Conservation (phyloP, 768 basidiomycete genomes). For the Amanita thiersii region DNA sequence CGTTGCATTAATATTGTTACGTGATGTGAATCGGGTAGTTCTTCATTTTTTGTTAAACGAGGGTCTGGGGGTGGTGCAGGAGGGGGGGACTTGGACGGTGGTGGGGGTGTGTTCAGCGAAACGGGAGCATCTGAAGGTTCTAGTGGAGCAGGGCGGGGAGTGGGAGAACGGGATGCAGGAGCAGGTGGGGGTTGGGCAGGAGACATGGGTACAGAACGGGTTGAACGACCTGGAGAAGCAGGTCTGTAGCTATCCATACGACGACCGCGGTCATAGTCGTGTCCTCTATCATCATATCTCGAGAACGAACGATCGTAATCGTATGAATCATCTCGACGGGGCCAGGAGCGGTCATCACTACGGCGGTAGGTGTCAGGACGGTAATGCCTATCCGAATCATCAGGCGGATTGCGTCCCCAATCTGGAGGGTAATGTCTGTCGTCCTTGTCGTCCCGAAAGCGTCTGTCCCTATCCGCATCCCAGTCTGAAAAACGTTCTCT, state of each 20-base stretch:
- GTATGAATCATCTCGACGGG: constrained; percentile 19
- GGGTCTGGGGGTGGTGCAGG: constrained; percentile 24
- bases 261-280: constrained; percentile 15
- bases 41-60: constrained; percentile 19
- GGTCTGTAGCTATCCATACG: constrained; percentile 16
- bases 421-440: constrained; percentile 15
- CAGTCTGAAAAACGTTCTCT: constrained; percentile 15
- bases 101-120: constrained; percentile 16
- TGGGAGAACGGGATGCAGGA: constrained; percentile 12
- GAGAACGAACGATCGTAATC: constrained; percentile 3
- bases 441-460: constrained; percentile 17
- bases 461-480: constrained; percentile 10
- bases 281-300: constrained; percentile 12
- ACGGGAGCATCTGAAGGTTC: constrained; percentile 9
- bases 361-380: constrained; percentile 17
- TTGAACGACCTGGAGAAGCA: constrained; percentile 11
- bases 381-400: constrained; percentile 19
- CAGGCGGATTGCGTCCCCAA: not conserved
- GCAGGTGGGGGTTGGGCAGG: constrained; percentile 17
- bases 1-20: constrained; percentile 39
- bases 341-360: constrained; percentile 27
- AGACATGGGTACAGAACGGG: constrained; percentile 14
- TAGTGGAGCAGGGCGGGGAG: constrained; percentile 13
- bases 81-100: constrained; percentile 20
- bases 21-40: constrained; percentile 27